phyloP scores from a whole-genome alignment of 2,329 filamentous ascomycete genomes.

The Ophiostoma triangulosporum region DNA sequence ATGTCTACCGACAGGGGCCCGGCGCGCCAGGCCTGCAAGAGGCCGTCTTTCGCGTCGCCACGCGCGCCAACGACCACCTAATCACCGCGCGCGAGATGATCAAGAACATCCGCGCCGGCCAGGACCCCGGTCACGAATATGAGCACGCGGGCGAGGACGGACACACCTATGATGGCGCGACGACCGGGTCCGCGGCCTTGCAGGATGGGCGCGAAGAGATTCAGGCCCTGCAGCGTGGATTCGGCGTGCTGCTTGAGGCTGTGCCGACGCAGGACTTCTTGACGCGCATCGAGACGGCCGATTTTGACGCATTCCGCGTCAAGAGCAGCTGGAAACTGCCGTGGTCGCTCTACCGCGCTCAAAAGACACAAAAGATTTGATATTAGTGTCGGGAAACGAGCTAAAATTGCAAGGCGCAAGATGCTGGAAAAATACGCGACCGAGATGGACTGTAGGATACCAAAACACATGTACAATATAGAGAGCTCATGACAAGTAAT shows the following conservation, averaged over 20 bases:
- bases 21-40: conserved; percentile 72
- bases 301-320: conserved; percentile 72
- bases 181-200: neutral
- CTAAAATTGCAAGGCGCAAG: too few species aligned
- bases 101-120: conserved; percentile 58
- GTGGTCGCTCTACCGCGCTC: conserved; percentile 51
- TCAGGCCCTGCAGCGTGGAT: conserved; percentile 43
- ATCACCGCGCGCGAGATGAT: conserved; percentile 92
- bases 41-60: conserved; percentile 84
- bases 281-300: conserved; percentile 57
- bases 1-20: conserved; percentile 69
- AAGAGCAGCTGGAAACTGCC: conserved; percentile 68
- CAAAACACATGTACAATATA: conserved; percentile 1
- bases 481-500: neutral
- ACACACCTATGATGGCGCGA: conserved; percentile 30
- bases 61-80: conserved; percentile 85
- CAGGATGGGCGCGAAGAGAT: conserved; percentile 28
- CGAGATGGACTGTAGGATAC: neutral
- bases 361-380: conserved; percentile 36
- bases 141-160: conserved; percentile 74
- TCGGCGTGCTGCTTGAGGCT: conserved; percentile 70
- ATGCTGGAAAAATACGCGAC: too few species aligned
- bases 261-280: conserved; percentile 69
- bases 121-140: conserved; percentile 71
- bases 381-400: too few species aligned